Conservation (phyloP, 306 rosid genomes). For the Sechiopsis laciniata region DNA sequence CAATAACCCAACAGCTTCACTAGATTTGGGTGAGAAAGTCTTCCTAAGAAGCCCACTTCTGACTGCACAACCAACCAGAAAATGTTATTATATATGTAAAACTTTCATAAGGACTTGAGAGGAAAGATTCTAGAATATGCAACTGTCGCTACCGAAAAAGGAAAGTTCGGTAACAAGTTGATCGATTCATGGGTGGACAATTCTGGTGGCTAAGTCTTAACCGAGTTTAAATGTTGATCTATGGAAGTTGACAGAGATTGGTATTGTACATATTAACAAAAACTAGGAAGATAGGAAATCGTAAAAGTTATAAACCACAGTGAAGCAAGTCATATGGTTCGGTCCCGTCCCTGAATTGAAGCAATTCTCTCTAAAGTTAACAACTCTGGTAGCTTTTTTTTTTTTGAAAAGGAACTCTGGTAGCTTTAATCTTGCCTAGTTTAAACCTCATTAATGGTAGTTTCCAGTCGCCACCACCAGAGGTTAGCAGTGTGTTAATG, state of each 20-base stretch:
- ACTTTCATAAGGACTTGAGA: neutral
- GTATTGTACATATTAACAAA: neutral
- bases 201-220: neutral
- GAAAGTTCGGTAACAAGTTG: neutral
- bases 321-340: too few species aligned
- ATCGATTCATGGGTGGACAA: neutral
- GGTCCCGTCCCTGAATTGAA: too few species aligned
- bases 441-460: too few species aligned
- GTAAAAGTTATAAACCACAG: too few species aligned
- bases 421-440: too few species aligned
- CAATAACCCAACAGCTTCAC: slow-evolving; percentile 85
- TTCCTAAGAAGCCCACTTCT: slow-evolving; percentile 77
- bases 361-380: too few species aligned
- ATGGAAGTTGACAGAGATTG: neutral
- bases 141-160: neutral
- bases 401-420: too few species aligned
- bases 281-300: neutral
- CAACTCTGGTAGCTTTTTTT: too few species aligned
- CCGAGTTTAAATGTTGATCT: slow-evolving; percentile 1
- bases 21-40: slow-evolving; percentile 84
- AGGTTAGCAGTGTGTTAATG: too few species aligned
- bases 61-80: slow-evolving; percentile 49
- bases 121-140: neutral
- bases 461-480: too few species aligned
- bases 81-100: slow-evolving; percentile 21